These are phyloP conservation scores for Raffaelea albimanens DNA, from an alignment of 2,329 filamentous ascomycete genomes.

Conservation along the genomic window DNA sequence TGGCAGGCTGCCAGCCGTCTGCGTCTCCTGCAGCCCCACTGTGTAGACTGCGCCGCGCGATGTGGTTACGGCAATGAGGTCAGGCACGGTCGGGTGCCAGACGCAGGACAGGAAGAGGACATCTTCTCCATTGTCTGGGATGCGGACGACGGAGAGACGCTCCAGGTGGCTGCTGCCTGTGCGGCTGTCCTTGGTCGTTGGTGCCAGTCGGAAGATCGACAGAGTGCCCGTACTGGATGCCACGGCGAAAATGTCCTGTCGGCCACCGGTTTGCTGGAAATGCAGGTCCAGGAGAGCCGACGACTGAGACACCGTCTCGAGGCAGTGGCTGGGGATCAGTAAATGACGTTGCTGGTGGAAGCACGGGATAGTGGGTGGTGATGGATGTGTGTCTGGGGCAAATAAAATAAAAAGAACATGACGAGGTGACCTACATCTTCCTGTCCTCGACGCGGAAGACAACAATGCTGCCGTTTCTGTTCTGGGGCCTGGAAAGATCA, in stretches of 20 bases:
- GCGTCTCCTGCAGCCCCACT: constrained; percentile 35
- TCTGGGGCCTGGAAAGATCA: constrained; percentile 38
- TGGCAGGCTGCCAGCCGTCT: constrained; percentile 24
- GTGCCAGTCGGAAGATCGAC: constrained; percentile 50
- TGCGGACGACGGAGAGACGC: constrained; percentile 34
- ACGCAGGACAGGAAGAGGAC: constrained; percentile 62
- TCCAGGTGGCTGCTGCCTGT: constrained; percentile 22
- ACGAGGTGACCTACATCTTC: constrained; percentile 40
- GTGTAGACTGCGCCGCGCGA: constrained; percentile 57
- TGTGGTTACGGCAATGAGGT: constrained; percentile 60
- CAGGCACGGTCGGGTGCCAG: constrained; percentile 53
- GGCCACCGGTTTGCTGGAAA: constrained; percentile 50
- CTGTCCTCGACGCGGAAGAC: constrained; percentile 48
- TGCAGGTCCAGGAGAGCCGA: constrained; percentile 79
- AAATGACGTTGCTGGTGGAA: background rate
- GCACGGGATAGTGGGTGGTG: background rate
- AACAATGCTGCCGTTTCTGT: constrained; percentile 63
- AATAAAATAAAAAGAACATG: constrained; percentile 3
- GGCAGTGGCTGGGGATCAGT: background rate
- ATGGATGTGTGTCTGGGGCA: no score
- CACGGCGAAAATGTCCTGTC: constrained; percentile 52
- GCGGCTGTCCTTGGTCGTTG: constrained; percentile 19
- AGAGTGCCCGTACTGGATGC: constrained; percentile 70
- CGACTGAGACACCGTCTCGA: constrained; percentile 52
- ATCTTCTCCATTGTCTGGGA: constrained; percentile 41